phyloP scores from a whole-genome alignment of 805 yeast species.

The Pachysolen tannophilus region DNA sequence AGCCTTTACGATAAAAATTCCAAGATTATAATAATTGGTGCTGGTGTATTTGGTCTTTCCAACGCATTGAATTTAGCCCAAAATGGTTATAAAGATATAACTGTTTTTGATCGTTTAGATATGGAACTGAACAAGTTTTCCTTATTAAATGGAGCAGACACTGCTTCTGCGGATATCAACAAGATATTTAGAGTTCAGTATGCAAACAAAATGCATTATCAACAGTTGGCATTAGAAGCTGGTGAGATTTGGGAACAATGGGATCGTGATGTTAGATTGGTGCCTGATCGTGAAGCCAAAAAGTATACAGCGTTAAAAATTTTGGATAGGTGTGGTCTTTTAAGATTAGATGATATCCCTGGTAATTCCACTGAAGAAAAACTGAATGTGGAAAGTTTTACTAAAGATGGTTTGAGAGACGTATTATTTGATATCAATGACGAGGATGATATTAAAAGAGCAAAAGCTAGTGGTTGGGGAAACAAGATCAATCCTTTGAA shows the following conservation, averaged over 20 bases:
- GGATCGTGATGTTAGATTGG: conserved; percentile 14
- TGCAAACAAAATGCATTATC: conserved; percentile 27
- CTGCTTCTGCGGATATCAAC: conserved; percentile 32
- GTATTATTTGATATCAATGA: conserved; percentile 22
- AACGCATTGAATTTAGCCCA: conserved; percentile 34
- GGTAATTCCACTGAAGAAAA: conserved; percentile 17
- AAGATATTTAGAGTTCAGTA: conserved; percentile 30
- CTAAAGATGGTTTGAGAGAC: conserved; percentile 20
- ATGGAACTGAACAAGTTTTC: conserved; percentile 19
- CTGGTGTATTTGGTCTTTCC: conserved; percentile 48
- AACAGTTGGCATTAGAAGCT: conserved; percentile 20
- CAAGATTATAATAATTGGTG: conserved; percentile 38
- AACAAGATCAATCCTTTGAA: conserved; percentile 16
- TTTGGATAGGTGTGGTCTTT: conserved; percentile 21
- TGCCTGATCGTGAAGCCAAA: conserved; percentile 15
- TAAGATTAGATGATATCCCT: conserved; percentile 19
- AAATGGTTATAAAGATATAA: conserved; percentile 27
- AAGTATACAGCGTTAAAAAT: conserved; percentile 13
- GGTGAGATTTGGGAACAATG: conserved; percentile 14
- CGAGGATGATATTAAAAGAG: conserved; percentile 22
- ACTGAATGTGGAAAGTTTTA: conserved; percentile 15
- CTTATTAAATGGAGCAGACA: conserved; percentile 30
- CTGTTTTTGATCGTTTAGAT: conserved; percentile 30
- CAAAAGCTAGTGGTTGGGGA: conserved; percentile 21
- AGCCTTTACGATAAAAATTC: too few species aligned